These are phyloP conservation scores for Penicillium flavigenum DNA, from an alignment of 495 filamentous ascomycete genomes.

Conservation along the genomic window DNA sequence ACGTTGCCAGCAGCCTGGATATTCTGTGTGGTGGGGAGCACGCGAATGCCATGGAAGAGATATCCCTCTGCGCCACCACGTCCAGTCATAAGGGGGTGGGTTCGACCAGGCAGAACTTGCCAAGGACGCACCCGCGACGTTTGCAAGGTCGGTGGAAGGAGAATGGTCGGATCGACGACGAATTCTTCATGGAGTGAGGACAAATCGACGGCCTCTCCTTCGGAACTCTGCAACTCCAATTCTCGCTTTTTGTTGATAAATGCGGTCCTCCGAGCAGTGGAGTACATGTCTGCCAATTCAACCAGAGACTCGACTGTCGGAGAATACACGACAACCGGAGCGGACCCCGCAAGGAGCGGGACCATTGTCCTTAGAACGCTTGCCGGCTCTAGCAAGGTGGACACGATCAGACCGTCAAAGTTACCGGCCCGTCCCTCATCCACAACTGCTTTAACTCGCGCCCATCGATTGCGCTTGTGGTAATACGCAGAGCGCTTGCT, in stretches of 20 bases:
- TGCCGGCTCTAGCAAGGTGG: constrained; percentile 74
- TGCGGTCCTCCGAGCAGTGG: constrained; percentile 68
- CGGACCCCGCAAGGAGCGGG: constrained; percentile 78
- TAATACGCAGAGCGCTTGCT: constrained; percentile 77
- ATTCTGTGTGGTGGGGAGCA: constrained; percentile 71
- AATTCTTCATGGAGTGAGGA: constrained; percentile 67
- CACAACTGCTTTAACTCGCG: constrained; percentile 62
- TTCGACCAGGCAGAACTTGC: constrained; percentile 90
- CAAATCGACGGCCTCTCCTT: constrained; percentile 24
- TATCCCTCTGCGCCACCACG: constrained; percentile 88
- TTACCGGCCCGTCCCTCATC: constrained; percentile 70
- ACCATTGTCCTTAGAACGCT: constrained; percentile 70
- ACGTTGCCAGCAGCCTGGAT: constrained; percentile 80
- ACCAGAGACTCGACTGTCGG: constrained; percentile 75
- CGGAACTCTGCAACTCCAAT: constrained; percentile 23
- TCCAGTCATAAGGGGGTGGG: constrained; percentile 90
- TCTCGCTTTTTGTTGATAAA: constrained; percentile 54
- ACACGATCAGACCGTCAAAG: constrained; percentile 81
- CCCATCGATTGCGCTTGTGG: constrained; percentile 83
- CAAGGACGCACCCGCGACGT: constrained; percentile 70
- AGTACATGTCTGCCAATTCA: constrained; percentile 75
- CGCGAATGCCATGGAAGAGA: constrained; percentile 78
- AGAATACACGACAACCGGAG: constrained; percentile 79
- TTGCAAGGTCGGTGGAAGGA: constrained; percentile 79
- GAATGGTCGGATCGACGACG: constrained; percentile 74